Conservation (phyloP, 1,284 basidiomycete species). For the Tremellales sp. region DNA sequence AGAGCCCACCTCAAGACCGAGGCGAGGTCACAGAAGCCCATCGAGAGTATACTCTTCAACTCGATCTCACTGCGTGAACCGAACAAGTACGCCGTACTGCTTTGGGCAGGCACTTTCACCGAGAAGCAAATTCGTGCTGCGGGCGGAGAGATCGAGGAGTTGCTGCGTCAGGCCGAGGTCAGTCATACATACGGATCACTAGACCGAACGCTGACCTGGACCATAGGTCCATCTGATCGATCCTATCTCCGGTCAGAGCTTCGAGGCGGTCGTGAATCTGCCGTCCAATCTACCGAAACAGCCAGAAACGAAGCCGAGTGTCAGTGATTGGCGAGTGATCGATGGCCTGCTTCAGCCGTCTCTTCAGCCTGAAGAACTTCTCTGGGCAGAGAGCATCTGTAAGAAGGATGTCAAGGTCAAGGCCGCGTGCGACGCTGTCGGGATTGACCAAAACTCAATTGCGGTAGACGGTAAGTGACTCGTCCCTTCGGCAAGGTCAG, state of each 20-base stretch:
- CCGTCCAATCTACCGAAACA: slow-evolving; percentile 38
- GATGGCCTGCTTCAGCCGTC: slow-evolving; percentile 49
- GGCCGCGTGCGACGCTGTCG: slow-evolving; percentile 46
- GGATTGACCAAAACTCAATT: slow-evolving; percentile 43
- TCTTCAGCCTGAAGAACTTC: slow-evolving; percentile 51
- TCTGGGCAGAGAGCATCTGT: slow-evolving; percentile 49
- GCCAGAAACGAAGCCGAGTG: slow-evolving; percentile 20
- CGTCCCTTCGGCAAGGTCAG: slow-evolving; percentile 1
- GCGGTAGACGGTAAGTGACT: slow-evolving; percentile 43
- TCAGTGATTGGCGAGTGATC: slow-evolving; percentile 41
- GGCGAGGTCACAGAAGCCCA: slow-evolving; percentile 14
- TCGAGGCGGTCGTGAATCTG: slow-evolving; percentile 43
- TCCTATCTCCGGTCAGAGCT: slow-evolving; percentile 43
- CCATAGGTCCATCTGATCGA: slow-evolving; percentile 47
- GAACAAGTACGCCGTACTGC: slow-evolving; percentile 39
- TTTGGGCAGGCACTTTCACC: slow-evolving; percentile 39
- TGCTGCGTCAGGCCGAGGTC: slow-evolving; percentile 40
- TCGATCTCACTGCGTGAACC: slow-evolving; percentile 44
- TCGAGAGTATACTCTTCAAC: slow-evolving; percentile 38
- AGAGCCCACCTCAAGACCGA: slow-evolving; percentile 28
- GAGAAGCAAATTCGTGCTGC: slow-evolving; percentile 29
- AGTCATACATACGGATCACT: slow-evolving; percentile 10
- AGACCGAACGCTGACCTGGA: background rate
- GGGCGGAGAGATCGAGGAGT: slow-evolving; percentile 7
- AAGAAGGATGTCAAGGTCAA: slow-evolving; percentile 45